Percentiles rank a stretch among this genome's conserved stretches.
phyloP scores from a whole-genome alignment of 1,284 basidiomycete genomes.

The Irpex sp. region DNA sequence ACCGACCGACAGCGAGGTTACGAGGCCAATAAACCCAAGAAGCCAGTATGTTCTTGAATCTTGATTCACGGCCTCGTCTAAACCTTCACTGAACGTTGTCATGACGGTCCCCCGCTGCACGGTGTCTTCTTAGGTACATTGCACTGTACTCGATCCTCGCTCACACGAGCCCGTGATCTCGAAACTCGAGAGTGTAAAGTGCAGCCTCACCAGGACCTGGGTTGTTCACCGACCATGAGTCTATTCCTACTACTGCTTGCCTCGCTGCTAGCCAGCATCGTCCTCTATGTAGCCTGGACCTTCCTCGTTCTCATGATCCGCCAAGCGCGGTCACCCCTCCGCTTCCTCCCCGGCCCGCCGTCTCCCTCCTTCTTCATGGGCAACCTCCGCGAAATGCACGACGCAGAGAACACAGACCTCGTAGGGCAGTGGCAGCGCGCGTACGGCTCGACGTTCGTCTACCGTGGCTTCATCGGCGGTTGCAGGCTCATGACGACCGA shows the following conservation, averaged over 20 bases:
- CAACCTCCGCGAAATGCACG: conserved; percentile 52
- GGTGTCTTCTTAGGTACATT: not conserved
- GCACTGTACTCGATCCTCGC: not conserved
- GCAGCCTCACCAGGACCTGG: not conserved
- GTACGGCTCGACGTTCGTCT: conserved; percentile 51
- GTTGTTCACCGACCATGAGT: not conserved
- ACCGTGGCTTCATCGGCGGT: conserved; percentile 52
- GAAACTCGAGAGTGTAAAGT: not conserved
- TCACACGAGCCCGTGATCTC: not conserved
- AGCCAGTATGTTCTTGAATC: too few relatives aligned
- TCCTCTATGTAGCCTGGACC: conserved; percentile 25
- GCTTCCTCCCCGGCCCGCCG: conserved; percentile 34
- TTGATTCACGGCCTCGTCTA: too few relatives aligned
- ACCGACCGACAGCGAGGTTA: too few relatives aligned
- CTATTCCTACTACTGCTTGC: conserved; percentile 15
- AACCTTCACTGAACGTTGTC: not conserved
- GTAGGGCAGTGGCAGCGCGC: conserved; percentile 41
- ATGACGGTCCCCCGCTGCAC: not conserved
- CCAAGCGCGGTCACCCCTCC: conserved; percentile 35
- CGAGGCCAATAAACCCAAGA: too few relatives aligned
- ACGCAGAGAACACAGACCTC: conserved; percentile 55
- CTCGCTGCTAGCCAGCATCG: conserved; percentile 2
- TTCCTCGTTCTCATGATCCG: conserved; percentile 32
- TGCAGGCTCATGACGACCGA: conserved; percentile 58
- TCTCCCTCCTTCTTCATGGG: conserved; percentile 48